Base-by-base conservation (phyloP, 805 yeast genomes). In the Candida alai region DNA sequence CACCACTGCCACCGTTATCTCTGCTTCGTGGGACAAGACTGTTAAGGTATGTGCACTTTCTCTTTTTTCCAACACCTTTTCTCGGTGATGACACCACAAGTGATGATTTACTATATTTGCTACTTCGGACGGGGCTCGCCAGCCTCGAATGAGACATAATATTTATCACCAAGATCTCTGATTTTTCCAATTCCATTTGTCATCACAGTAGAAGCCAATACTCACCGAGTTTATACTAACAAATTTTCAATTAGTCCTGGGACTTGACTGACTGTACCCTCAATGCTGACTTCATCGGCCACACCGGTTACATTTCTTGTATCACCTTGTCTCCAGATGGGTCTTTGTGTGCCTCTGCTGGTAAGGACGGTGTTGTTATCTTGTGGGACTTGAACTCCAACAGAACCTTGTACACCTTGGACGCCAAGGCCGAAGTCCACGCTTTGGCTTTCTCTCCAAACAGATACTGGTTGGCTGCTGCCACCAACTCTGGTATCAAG, bases 381-480 rank as follows among this genome's bases (percentile, higher is more conserved):
- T 81, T 93, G 68, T 93, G 99, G 99, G 94, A 89, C 77, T 78
- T 90, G 74, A 76, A 80, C 78, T 70, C 78, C 59, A 79, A 84
- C 76, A 69, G 73, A 62, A 80, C 89, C 62, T 77, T 89, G 63
- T 90, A 88, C 95, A 81, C 96, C 62, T 80, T 93, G 70, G 74
- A 78, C 60, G 90, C 96, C 58, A 87, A 93, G 70, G 93, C 90
- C 65, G 97, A 90, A 79, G 88, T 93, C 58, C 86, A 86, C 73
- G 94, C 97, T 68, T 80, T 93, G 67, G 95, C 97, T 59, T 93
- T 93, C 95, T 90, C 97, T 70, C 98, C 99, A 76, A 86, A 86
- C 95, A 89, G 98, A 84, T 93, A 86, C 94, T 93, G 98, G 98
- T 84, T 93, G 71, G 90, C 95, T 68, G 98, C 97, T 74, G 97